These are phyloP conservation scores for Aspergillus carbonarius DNA, from an alignment of 2,329 filamentous ascomycete genomes.

Conservation along the genomic window DNA sequence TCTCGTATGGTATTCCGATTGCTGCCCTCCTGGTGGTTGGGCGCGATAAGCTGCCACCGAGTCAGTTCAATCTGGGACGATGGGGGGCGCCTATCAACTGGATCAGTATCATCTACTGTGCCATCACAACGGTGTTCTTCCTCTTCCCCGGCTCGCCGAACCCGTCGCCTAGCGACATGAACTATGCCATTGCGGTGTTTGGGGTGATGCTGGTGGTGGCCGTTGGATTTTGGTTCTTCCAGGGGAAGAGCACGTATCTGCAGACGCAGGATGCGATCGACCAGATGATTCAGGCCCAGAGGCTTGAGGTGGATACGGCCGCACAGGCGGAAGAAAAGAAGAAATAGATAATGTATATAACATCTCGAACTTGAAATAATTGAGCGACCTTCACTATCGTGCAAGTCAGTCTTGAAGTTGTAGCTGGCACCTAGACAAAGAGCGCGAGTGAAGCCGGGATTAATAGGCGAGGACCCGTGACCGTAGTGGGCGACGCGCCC, in stretches of 20 bases:
- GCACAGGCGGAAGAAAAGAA: neutral
- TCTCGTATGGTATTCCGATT: constrained; percentile 55
- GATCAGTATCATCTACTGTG: constrained; percentile 54
- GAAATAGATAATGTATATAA: neutral
- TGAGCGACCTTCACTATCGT: neutral
- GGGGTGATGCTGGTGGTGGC: constrained; percentile 55
- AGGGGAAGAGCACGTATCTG: constrained; percentile 44
- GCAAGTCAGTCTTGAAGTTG: neutral
- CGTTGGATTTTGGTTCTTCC: constrained; percentile 52
- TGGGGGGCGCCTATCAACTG: constrained; percentile 47
- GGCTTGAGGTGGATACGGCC: constrained; percentile 16
- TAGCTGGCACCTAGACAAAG: too few relatives aligned
- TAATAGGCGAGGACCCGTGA: too few relatives aligned
- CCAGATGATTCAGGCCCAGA: constrained; percentile 27
- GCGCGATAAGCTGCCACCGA: constrained; percentile 53
- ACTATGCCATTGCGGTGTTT: constrained; percentile 59
- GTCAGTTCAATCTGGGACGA: constrained; percentile 47
- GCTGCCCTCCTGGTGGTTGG: constrained; percentile 50
- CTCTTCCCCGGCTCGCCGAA: constrained; percentile 52
- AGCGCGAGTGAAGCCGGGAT: too few relatives aligned
- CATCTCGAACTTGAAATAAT: neutral
- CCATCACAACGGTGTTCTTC: constrained; percentile 56
- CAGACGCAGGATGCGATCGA: constrained; percentile 29
- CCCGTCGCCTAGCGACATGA: constrained; percentile 53
- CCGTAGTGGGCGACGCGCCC: too few relatives aligned